Base-by-base conservation (phyloP, 306 rosid genomes). In the Spatholobus suberectus region DNA sequence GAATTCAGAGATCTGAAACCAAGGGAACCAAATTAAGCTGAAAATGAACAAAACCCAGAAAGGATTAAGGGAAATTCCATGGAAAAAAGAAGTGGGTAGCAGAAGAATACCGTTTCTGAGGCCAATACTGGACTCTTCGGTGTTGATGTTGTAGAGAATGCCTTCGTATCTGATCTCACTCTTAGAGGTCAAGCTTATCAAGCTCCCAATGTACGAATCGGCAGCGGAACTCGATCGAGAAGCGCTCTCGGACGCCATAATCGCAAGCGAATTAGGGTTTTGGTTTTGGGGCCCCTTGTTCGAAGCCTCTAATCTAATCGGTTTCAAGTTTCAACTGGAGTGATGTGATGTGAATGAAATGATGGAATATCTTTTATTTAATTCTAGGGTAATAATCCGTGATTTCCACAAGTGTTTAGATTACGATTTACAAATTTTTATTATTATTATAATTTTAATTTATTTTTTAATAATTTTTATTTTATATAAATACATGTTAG, bases 151-250 rank as follows among this genome's bases (percentile, higher is more conserved):
- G 84, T 87, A 89, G 1, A 93, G 89, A 38, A 87, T 76, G 44
- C 97, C 97, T 70, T 93, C 96, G 65, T 93, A 93, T 87, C 96
- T 86, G 81, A 93, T 93, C 87, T 93, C 97, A 66, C 96, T 90
- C 90, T 89, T 91, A 1, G 97, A 93, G 41, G 94, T 93, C 88
- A 91, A 86, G 83, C 97, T 91, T 9, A 93, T 93, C 92, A 91
- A 89, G 87, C 96, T 78, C 9, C 96, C 97, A 17, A 90, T 75
- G 82, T 90, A 93, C 26, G 97, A 91, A 89, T 93, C 97, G 27
- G 96, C 96, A 8, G 93, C 85, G 5, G 97, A 89, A 79, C 84
- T 86, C 55, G 97, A 89, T 72, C 93, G 87, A 73, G 92, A 57
- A 81, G 77, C 86, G 55, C 51, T 82, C 12, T 92, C 97, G 7